phyloP scores from a whole-genome alignment of 1,139 yeast genomes.

The Scheffersomyces parashehatae region DNA sequence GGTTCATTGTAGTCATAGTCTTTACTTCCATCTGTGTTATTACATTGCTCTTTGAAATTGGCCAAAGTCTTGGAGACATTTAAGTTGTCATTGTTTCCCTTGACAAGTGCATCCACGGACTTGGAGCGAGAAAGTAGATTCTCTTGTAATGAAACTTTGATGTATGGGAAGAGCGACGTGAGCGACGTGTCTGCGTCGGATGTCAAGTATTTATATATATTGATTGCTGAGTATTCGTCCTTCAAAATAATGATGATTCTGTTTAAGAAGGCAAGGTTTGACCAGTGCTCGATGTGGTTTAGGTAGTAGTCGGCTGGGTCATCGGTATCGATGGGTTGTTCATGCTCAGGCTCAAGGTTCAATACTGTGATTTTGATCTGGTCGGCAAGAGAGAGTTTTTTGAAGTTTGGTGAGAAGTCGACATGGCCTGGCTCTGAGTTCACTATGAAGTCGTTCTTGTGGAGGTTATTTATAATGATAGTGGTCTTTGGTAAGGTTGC shows the following conservation, averaged over 20 bases:
- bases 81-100: constrained; percentile 13
- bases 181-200: constrained; percentile 10
- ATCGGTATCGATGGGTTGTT: constrained; percentile 5
- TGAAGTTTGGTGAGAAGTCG: constrained; percentile 4
- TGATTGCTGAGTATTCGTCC: constrained; percentile 30
- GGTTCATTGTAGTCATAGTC: constrained; percentile 34
- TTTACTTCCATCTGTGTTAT: constrained; percentile 8
- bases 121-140: constrained; percentile 41
- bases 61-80: constrained; percentile 22
- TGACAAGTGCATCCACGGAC: constrained; percentile 33
- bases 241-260: constrained; percentile 43
- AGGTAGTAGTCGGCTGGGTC: constrained; percentile 24
- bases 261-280: constrained; percentile 42
- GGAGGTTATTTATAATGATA: constrained; percentile 38
- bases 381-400: constrained; percentile 32
- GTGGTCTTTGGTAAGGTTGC: constrained; percentile 25
- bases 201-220: constrained; percentile 23
- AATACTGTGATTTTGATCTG: constrained; percentile 35
- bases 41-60: constrained; percentile 28
- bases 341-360: constrained; percentile 16
- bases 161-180: constrained; percentile 14
- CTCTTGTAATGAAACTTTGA: constrained; percentile 42
- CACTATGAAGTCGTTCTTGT: constrained; percentile 32
- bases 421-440: constrained; percentile 1
- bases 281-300: constrained; percentile 43